Conservation (phyloP, 2,329 filamentous ascomycete genomes). For the Aureobasidium musti region DNA sequence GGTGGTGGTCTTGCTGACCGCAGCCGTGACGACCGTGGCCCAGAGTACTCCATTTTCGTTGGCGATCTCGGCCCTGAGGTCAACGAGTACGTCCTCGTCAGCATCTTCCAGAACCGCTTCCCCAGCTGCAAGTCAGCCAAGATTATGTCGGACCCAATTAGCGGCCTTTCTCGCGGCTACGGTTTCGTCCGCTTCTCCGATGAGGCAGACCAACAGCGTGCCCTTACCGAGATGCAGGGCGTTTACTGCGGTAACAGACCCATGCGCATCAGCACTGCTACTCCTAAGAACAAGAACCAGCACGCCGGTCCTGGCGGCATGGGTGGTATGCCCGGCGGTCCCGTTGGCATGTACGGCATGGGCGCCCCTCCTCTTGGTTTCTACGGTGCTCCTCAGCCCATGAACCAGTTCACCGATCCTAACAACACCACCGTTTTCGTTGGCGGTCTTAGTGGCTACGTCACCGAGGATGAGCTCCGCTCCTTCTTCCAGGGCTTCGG, state of each 20-base stretch:
- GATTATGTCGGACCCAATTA: conserved; percentile 99
- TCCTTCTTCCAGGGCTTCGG: conserved; percentile 99
- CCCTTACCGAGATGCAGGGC: conserved; percentile 96
- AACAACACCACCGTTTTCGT: conserved; percentile 99
- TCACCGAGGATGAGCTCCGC: conserved; percentile 98
- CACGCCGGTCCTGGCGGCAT: conserved; percentile 57
- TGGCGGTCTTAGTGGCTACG: conserved; percentile 93
- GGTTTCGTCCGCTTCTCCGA: conserved; percentile 97
- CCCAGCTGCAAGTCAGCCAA: conserved; percentile 98
- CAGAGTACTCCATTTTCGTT: conserved; percentile 96
- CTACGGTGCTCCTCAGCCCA: conserved; percentile 69
- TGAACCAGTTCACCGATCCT: conserved; percentile 99
- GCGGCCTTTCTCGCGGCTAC: conserved; percentile 94
- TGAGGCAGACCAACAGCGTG: conserved; percentile 93
- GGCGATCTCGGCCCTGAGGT: conserved; percentile 97
- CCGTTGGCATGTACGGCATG: conserved; percentile 68
- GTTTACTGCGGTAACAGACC: conserved; percentile 98
- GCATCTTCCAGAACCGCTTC: conserved; percentile 94
- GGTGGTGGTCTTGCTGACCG: conserved; percentile 94
- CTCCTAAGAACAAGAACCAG: conserved; percentile 83
- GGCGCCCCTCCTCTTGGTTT: conserved; percentile 67
- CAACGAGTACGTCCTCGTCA: conserved; percentile 96
- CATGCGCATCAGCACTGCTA: conserved; percentile 97
- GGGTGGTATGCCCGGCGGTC: conserved; percentile 50
- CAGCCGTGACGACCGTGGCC: conserved; percentile 93